Percentiles rank a stretch among this genome's conserved stretches.
Evolutionary conservation across 805 yeast species (phyloP).

Genomic region (Teunomyces atbi): DNA sequence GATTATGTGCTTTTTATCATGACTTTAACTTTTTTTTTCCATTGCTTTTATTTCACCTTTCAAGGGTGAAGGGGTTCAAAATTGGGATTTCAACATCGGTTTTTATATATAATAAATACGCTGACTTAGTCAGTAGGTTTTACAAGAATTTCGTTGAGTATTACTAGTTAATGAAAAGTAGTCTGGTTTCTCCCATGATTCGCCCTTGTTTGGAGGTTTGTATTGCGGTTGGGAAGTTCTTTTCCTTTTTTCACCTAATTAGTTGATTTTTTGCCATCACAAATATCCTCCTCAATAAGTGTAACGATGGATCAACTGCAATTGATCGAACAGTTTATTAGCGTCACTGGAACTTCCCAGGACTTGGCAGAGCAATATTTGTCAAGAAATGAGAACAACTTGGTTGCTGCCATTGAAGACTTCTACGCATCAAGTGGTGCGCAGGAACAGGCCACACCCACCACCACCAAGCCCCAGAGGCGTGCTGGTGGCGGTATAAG

Average conservation of each 20-base stretch:
- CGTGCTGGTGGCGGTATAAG: conserved; percentile 23
- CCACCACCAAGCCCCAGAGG: not conserved
- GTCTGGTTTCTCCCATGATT: no score
- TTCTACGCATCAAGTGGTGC: conserved; percentile 24
- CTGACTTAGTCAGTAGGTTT: not conserved
- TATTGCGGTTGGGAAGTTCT: not conserved
- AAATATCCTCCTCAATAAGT: not conserved
- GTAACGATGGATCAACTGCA: conserved; percentile 16
- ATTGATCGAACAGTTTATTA: conserved; percentile 33
- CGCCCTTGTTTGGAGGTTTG: not conserved
- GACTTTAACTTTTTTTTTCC: conserved; percentile 15
- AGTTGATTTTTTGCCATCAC: conserved; percentile 6
- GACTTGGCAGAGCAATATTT: conserved; percentile 42
- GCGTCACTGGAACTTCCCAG: conserved; percentile 33
- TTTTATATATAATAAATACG: conserved; percentile 12
- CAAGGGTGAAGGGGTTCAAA: conserved; percentile 32
- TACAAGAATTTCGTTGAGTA: not conserved
- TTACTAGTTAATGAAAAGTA: no score
- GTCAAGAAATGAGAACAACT: conserved; percentile 33
- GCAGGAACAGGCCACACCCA: not conserved
- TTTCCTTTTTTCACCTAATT: not conserved
- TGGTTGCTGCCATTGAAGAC: conserved; percentile 42
- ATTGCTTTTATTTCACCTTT: conserved; percentile 12
- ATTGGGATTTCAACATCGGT: conserved; percentile 53
- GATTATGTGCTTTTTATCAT: conserved; percentile 18